These are phyloP conservation scores for Fusarium coicis DNA, from an alignment of 2,329 filamentous ascomycete genomes.

Conservation along the genomic window DNA sequence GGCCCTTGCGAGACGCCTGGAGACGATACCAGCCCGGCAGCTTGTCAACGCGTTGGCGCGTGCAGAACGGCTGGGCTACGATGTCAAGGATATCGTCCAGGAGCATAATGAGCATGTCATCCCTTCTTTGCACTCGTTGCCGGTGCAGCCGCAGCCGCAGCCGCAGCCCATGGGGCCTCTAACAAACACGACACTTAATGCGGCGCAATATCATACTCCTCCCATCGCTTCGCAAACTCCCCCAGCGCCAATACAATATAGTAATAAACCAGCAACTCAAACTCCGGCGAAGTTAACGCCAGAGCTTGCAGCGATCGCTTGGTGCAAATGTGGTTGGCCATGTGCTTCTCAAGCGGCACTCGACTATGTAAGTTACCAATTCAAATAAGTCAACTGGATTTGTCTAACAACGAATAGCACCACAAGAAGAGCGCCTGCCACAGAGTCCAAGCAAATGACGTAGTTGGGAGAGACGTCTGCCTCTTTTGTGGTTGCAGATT, in stretches of 20 bases:
- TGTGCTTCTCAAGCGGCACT: constrained; percentile 49
- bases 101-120: constrained; percentile 53
- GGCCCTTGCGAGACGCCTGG: constrained; percentile 62
- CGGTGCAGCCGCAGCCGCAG: constrained; percentile 17
- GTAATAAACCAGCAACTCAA: neutral
- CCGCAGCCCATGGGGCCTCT: neutral
- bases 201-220: constrained; percentile 2
- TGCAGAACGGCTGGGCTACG: constrained; percentile 68
- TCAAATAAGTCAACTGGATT: neutral
- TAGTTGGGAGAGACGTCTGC: constrained; percentile 52
- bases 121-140: constrained; percentile 41
- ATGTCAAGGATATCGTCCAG: constrained; percentile 60
- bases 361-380: constrained; percentile 45
- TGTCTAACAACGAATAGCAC: constrained; percentile 44
- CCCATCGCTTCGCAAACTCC: constrained; percentile 4
- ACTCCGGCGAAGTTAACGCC: neutral
- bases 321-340: constrained; percentile 50
- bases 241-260: neutral
- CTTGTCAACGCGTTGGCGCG: constrained; percentile 67
- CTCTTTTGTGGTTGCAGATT: constrained; percentile 59
- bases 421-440: constrained; percentile 42
- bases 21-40: constrained; percentile 63
- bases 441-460: constrained; percentile 17
- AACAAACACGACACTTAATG: neutral
- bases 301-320: constrained; percentile 28